These are phyloP conservation scores for Thalia dealbata DNA, from an alignment of 176 grass and related monocot genomes.

Conservation along the genomic window DNA sequence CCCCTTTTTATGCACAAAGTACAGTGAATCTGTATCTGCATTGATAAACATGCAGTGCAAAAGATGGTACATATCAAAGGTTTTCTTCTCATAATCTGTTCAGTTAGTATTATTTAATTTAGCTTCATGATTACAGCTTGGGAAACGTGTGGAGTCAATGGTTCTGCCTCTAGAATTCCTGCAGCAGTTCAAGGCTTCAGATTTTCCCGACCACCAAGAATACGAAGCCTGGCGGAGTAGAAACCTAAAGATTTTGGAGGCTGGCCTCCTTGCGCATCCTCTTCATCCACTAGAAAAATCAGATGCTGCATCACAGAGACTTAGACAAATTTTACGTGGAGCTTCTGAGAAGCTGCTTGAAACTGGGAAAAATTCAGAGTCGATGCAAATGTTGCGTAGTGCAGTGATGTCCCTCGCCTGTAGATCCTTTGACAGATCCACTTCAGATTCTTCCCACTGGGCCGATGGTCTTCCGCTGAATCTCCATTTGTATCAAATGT, in stretches of 20 bases:
- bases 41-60: background rate
- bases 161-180: slow-evolving; percentile 91
- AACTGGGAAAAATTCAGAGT: slow-evolving; percentile 87
- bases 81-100: background rate
- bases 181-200: slow-evolving; percentile 87
- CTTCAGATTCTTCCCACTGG: slow-evolving; percentile 83
- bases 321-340: slow-evolving; percentile 69
- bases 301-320: slow-evolving; percentile 53
- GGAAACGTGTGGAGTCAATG: slow-evolving; percentile 65
- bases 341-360: slow-evolving; percentile 64
- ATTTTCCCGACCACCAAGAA: slow-evolving; percentile 74
- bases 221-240: slow-evolving; percentile 62
- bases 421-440: slow-evolving; percentile 57
- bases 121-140: slow-evolving; percentile 43
- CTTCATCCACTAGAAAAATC: slow-evolving; percentile 63
- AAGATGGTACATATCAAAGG: background rate
- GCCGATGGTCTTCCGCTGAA: slow-evolving; percentile 92
- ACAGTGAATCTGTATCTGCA: background rate
- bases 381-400: slow-evolving; percentile 72
- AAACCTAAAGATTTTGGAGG: slow-evolving; percentile 88
- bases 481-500: slow-evolving; percentile 83
- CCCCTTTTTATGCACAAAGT: background rate
- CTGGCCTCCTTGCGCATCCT: slow-evolving; percentile 70
- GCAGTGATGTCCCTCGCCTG: slow-evolving; percentile 66
- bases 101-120: background rate